Evolutionary conservation across 2,329 filamentous ascomycete species (phyloP).

Genomic region (Harringtonia aguacate): DNA sequence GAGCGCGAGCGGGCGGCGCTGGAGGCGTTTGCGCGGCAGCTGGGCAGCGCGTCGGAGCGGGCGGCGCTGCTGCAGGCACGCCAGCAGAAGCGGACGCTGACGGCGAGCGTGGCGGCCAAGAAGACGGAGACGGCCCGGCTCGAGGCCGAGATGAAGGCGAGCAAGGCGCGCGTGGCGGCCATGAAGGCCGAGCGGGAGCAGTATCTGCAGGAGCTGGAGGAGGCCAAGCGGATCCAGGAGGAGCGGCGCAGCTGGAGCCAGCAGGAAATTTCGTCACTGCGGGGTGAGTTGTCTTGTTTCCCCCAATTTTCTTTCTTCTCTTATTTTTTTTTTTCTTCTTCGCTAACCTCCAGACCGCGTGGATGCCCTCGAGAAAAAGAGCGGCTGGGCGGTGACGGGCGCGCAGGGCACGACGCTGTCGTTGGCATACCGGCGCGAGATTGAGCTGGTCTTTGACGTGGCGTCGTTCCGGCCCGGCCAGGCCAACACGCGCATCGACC

Average conservation of each 20-base stretch:
- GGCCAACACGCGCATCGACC: constrained; percentile 48
- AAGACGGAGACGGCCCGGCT: constrained; percentile 56
- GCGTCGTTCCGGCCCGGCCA: constrained; percentile 41
- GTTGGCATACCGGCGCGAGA: constrained; percentile 61
- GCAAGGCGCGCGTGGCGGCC: constrained; percentile 52
- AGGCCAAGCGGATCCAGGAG: constrained; percentile 74
- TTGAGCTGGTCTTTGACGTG: constrained; percentile 64
- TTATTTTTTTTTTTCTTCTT: neutral
- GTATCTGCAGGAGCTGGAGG: constrained; percentile 63
- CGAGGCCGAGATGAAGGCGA: constrained; percentile 54
- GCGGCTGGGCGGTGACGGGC: constrained; percentile 64
- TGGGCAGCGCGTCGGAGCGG: constrained; percentile 72
- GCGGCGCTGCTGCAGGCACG: constrained; percentile 66
- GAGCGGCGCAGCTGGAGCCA: constrained; percentile 84
- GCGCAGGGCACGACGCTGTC: constrained; percentile 53
- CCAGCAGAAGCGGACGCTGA: constrained; percentile 52
- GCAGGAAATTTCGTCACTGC: constrained; percentile 68
- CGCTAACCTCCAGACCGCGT: constrained; percentile 42
- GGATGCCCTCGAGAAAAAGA: constrained; percentile 50
- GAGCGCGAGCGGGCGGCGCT: constrained; percentile 55
- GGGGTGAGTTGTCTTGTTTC: constrained; percentile 45
- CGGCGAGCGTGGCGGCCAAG: constrained; percentile 60
- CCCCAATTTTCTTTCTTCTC: neutral
- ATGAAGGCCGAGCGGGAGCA: constrained; percentile 57
- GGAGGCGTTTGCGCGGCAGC: constrained; percentile 59